A percentile compares a stretch with the other conserved stretches of the same genome.
Evolutionary conservation across 176 grass and related monocot genomes (phyloP).

Genomic region (Dendrocalamus sinicus): DNA sequence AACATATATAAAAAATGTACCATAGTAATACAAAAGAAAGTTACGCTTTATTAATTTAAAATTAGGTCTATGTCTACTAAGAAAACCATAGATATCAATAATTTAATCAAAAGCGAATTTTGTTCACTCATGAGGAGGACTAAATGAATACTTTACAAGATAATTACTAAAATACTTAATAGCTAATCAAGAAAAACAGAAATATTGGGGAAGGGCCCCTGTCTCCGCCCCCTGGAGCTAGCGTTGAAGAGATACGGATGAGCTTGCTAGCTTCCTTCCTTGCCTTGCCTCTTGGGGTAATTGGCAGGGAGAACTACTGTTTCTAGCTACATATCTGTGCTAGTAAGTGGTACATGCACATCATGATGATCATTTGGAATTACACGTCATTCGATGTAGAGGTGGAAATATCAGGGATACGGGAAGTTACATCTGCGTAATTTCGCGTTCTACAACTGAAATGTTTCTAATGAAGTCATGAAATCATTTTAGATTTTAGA

Average conservation of each 20-base stretch:
- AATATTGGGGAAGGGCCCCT: too few relatives aligned
- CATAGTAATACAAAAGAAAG: too few relatives aligned
- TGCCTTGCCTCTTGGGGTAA: conserved; percentile 47
- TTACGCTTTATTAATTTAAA: too few relatives aligned
- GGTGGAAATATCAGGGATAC: not conserved
- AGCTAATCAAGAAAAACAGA: too few relatives aligned
- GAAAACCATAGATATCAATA: too few relatives aligned
- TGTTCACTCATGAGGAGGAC: too few relatives aligned
- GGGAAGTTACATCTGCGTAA: not conserved
- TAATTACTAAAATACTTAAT: too few relatives aligned
- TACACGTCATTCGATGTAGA: not conserved
- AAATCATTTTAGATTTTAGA: not conserved
- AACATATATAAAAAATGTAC: too few relatives aligned
- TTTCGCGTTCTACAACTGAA: not conserved
- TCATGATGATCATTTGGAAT: conserved; percentile 30
- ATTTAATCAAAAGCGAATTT: too few relatives aligned
- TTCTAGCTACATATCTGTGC: not conserved
- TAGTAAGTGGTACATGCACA: not conserved
- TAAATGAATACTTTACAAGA: too few relatives aligned
- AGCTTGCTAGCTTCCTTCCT: not conserved
- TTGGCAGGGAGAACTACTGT: not conserved
- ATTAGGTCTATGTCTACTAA: too few relatives aligned
- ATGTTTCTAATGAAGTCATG: not conserved
- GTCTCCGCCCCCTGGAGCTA: not conserved
- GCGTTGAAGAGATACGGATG: not conserved